Percentiles rank a stretch among this genome's conserved stretches.
Conservation (phyloP, 495 filamentous ascomycete species). For the Oleoguttula mirabilis region DNA sequence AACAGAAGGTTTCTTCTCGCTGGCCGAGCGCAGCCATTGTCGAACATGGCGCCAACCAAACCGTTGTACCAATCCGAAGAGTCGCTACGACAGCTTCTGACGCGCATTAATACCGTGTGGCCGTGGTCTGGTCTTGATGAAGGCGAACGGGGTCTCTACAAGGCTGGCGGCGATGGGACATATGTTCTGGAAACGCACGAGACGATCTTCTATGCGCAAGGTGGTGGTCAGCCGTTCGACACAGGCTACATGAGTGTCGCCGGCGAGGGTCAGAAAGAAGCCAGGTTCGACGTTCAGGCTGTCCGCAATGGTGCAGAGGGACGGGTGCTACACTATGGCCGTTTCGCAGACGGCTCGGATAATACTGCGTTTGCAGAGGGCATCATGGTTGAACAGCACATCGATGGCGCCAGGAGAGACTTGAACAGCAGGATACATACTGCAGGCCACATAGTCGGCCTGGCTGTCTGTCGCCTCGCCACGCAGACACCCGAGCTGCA, state of each 20-base stretch:
- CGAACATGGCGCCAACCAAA: no score
- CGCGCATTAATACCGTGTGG: conserved; percentile 33
- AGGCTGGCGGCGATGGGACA: conserved; percentile 33
- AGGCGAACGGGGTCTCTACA: conserved; percentile 38
- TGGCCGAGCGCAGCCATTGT: no score
- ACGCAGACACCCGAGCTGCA: conserved; percentile 28
- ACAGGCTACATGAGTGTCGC: conserved; percentile 42
- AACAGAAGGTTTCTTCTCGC: no score
- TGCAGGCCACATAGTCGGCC: conserved; percentile 47
- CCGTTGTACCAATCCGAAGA: conserved; percentile 35
- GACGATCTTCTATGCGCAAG: conserved; percentile 53
- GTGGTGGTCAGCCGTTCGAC: conserved; percentile 51
- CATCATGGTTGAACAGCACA: conserved; percentile 34
- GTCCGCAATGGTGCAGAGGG: neutral
- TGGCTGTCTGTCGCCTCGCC: conserved; percentile 42
- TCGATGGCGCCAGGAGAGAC: conserved; percentile 40
- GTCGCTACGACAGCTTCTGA: conserved; percentile 35
- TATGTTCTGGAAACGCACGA: conserved; percentile 40
- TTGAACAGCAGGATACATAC: conserved; percentile 50
- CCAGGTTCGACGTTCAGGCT: neutral
- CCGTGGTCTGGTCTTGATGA: conserved; percentile 37
- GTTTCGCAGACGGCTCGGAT: conserved; percentile 23
- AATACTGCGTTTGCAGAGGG: conserved; percentile 27
- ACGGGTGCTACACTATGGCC: conserved; percentile 36
- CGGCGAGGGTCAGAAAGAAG: conserved; percentile 32